Evolutionary conservation across 495 filamentous ascomycete species (phyloP), one percentile per base, ranked within the genome.

Genomic region (Platismatia glauca): DNA sequence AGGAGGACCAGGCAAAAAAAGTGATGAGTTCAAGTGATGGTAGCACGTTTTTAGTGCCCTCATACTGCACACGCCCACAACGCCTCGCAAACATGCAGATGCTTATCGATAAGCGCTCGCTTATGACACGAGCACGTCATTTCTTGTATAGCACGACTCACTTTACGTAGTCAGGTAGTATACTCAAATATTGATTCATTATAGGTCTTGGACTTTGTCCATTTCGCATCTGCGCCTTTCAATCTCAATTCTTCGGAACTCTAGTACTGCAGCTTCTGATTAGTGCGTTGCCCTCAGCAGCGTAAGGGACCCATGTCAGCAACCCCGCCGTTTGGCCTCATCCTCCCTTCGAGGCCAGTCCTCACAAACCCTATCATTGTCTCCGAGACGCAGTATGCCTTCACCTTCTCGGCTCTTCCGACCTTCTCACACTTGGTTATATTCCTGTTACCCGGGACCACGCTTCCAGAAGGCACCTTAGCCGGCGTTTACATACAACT

Each of bases 401-500:
- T 89, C 75, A 74, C 76, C 35, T 78, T 89, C 69, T 78, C 84
- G 1, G 67, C 79, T 8, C 66, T 65, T n/a, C 80, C 84, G 0
- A 55, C 76, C 31, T 91, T 95, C 79, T 81, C 79, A 52, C 90
- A 97, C 66, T 76, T 99, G 59, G 87, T 89, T 65, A 84, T 96
- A 65, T 97, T 99, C 79, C 77, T 97, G 44, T 85, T 96, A 9
- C 94, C 94, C 2, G 89, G 88, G 56, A 80, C 84, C 11, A 72
- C 79, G 35, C 81, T 98, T 0, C 91, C 92, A 0, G 79, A 79
- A 6, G 82, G 83, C 67, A 89, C 89, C 50, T 91, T 89, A 4
- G 94, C 92, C 11, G 90, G 89, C 24, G 91, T 98, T 62, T 97
- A 96, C 76, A 78, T 95, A 44, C 83, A 90, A 64, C 77, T 88